A percentile compares a stretch with the other conserved stretches of the same genome.
Conservation (phyloP, 441 rosid species). For the Euphorbia corollata region DNA sequence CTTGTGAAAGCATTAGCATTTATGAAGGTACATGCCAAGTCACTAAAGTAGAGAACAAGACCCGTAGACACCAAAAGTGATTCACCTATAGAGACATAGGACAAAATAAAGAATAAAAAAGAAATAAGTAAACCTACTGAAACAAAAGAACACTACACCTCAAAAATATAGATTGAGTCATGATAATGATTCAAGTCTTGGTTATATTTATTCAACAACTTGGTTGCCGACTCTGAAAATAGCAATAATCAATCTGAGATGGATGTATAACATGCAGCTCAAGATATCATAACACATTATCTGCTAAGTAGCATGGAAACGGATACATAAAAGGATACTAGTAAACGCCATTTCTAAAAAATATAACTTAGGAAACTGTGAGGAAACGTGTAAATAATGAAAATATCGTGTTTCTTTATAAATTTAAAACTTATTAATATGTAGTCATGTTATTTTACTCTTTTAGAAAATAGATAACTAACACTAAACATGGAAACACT, state of each 20-base stretch:
- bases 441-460: too few species aligned
- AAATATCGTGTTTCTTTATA: too few species aligned
- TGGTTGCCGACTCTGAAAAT: neutral
- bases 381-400: too few species aligned
- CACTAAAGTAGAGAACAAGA: constrained; percentile 83
- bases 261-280: neutral
- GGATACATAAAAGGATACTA: too few species aligned
- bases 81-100: constrained; percentile 58
- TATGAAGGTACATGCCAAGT: constrained; percentile 59
- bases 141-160: neutral
- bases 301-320: too few species aligned
- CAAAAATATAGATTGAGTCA: neutral
- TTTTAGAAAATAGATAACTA: too few species aligned
- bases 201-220: neutral
- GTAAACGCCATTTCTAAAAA: too few species aligned
- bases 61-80: constrained; percentile 70
- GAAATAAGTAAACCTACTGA: neutral
- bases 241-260: neutral
- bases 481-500: too few species aligned
- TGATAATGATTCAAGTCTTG: neutral
- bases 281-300: neutral
- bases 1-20: constrained; percentile 48
- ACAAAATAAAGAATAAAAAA: neutral
- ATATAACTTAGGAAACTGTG: too few species aligned
- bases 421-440: too few species aligned